Evolutionary conservation across 2,329 filamentous ascomycete genomes (phyloP).

Genomic region (Fusarium hainanense): DNA sequence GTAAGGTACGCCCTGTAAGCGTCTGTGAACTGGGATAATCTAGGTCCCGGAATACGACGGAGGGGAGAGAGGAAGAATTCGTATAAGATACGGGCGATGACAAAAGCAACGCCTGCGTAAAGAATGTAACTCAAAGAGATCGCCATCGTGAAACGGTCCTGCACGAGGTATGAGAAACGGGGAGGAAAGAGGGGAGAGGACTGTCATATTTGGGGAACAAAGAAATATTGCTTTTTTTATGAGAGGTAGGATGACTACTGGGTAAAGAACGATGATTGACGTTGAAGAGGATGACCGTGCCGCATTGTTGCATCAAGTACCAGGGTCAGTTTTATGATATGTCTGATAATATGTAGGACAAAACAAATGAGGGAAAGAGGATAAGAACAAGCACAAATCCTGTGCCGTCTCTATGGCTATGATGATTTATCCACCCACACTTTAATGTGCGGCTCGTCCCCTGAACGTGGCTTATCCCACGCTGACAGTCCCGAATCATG

Average conservation of each 20-base stretch:
- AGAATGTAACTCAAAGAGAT: slow-evolving; percentile 11
- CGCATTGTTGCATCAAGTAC: background rate
- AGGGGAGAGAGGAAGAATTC: slow-evolving; percentile 29
- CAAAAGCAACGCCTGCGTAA: slow-evolving; percentile 12
- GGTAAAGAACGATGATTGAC: background rate
- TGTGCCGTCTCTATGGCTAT: background rate
- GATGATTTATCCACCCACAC: no score
- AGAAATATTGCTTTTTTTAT: slow-evolving; percentile 23
- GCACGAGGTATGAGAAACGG: background rate
- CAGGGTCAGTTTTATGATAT: slow-evolving; percentile 6
- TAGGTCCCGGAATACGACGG: slow-evolving; percentile 25
- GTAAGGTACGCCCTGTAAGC: slow-evolving; percentile 32
- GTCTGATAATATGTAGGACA: background rate
- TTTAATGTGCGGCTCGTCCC: background rate
- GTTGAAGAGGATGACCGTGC: background rate
- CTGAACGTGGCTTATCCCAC: background rate
- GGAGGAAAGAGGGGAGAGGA: background rate
- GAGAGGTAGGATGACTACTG: background rate
- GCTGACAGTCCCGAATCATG: background rate
- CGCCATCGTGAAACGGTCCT: slow-evolving; percentile 19
- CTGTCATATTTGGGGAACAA: slow-evolving; percentile 8
- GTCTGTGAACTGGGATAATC: slow-evolving; percentile 22
- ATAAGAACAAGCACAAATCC: background rate
- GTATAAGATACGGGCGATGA: slow-evolving; percentile 15
- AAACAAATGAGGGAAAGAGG: background rate